Base-by-base conservation (phyloP, 140 eudicot genomes). In the Senecio squalidus region DNA sequence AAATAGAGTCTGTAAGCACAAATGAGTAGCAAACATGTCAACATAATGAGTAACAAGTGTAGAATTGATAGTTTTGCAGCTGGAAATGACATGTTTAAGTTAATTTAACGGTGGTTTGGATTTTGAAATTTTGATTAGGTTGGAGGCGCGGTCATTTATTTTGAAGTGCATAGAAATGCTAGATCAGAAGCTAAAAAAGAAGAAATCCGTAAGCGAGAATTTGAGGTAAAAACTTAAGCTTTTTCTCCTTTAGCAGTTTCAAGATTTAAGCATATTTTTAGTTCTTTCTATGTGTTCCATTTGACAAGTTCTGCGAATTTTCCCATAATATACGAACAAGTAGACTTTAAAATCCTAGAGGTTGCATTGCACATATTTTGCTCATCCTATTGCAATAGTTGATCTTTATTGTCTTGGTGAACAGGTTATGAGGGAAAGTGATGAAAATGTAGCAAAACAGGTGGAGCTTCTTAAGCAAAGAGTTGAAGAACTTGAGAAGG, bases 111-210 rank as follows among this genome's bases (percentile, higher is more conserved):
- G 16, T 3, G 58, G 9, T 46, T 55, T 70, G 55, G 31, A 26
- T 58, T 1, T 29, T 58, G 36, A 25, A 7, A 21, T 17, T 31
- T 62, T 16, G 46, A 34, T 62, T 41, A 88, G 96, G 96, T 88
- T 63, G 96, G 78, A 15, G 90, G 80, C 25, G 90, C 68, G 47
- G 90, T 71, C 8, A 16, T 88, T 29, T 66, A 80, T 2, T 88
- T 78, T 76, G 96, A 88, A 76, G 90, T 81, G 69, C 94, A 84
- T 61, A 81, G 96, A 72, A 81, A 74, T 71, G 43, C 94, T 55
- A 78, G 85, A 64, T 80, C 94, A 49, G 96, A 87, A 64, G 96
- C 96, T 51, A 88, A 74, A 60, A 88, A 84, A 58, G 96, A 88
- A 78, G 94, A 78, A 58, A 27, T 71, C 14, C 86, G 90, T 30